Evolutionary conservation across 495 filamentous ascomycete genomes (phyloP).

Genomic region (Podospora pseudocomata): DNA sequence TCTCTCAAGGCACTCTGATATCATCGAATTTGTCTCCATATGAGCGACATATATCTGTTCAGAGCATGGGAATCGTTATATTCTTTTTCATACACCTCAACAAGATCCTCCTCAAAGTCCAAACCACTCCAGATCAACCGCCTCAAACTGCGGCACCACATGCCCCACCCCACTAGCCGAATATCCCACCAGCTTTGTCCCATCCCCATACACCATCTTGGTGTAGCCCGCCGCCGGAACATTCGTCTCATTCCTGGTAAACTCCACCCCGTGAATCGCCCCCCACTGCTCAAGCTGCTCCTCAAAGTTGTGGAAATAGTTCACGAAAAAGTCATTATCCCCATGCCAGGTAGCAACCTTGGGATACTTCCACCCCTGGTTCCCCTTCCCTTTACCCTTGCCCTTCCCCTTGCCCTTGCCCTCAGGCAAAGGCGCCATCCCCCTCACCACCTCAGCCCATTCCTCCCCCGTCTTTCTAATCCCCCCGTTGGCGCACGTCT

Average conservation of each 20-base stretch:
- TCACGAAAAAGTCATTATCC: constrained; percentile 44
- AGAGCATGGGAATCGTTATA: too few species aligned
- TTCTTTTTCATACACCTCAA: too few species aligned
- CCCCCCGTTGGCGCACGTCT: constrained; percentile 40
- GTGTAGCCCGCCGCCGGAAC: constrained; percentile 40
- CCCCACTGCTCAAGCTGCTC: constrained; percentile 55
- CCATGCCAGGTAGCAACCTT: constrained; percentile 56
- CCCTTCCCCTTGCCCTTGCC: neutral
- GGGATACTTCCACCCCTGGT: constrained; percentile 47
- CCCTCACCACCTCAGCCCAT: constrained; percentile 43
- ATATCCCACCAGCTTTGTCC: constrained; percentile 39
- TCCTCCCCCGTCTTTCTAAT: constrained; percentile 36
- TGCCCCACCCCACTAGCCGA: constrained; percentile 48
- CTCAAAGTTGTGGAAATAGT: constrained; percentile 38
- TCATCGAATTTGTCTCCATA: too few species aligned
- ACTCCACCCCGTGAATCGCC: constrained; percentile 39
- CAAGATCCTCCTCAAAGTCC: neutral
- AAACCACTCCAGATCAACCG: constrained; percentile 45
- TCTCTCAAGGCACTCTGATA: too few species aligned
- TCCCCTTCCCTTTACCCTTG: neutral
- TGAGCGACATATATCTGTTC: too few species aligned
- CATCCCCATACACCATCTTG: constrained; percentile 43
- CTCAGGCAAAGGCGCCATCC: constrained; percentile 39
- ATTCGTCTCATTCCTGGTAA: constrained; percentile 31
- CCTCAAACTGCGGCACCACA: constrained; percentile 40